Percentiles rank a stretch among this genome's conserved stretches.
phyloP scores from a whole-genome alignment of 2,329 filamentous ascomycete genomes.

The Trichophyton equinum region DNA sequence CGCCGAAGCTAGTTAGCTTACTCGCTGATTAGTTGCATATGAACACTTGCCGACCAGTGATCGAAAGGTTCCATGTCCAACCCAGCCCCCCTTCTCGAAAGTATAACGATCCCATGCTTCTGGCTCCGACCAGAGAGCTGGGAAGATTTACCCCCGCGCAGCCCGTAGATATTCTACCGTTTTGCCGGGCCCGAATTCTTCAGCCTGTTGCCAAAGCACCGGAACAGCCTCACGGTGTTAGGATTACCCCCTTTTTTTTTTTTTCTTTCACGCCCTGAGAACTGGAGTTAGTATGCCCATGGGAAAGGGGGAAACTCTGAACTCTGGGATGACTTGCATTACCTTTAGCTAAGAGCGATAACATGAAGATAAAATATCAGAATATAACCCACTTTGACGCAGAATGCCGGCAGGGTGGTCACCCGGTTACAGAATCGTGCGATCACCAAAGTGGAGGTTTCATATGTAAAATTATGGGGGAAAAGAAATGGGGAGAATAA shows the following conservation, averaged over 20 bases:
- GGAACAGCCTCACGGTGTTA: background rate
- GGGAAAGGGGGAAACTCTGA: background rate
- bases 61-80: background rate
- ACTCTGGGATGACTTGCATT: background rate
- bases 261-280: background rate
- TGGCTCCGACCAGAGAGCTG: background rate
- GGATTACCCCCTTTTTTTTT: background rate
- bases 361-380: background rate
- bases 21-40: background rate
- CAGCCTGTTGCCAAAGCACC: background rate
- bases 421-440: background rate
- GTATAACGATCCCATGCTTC: background rate
- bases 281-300: background rate
- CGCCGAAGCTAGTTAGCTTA: background rate
- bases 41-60: background rate
- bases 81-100: background rate
- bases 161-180: slow-evolving; percentile 2
- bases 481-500: background rate
- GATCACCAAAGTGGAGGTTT: background rate
- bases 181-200: background rate
- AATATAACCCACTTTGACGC: slow-evolving; percentile 1
- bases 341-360: background rate
- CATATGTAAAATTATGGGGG: background rate
- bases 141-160: background rate
- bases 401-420: background rate